A percentile compares a stretch with the other conserved stretches of the same genome.
Conservation (phyloP, 352 stramenopile species). For the Phytophthora chlamydospora region DNA sequence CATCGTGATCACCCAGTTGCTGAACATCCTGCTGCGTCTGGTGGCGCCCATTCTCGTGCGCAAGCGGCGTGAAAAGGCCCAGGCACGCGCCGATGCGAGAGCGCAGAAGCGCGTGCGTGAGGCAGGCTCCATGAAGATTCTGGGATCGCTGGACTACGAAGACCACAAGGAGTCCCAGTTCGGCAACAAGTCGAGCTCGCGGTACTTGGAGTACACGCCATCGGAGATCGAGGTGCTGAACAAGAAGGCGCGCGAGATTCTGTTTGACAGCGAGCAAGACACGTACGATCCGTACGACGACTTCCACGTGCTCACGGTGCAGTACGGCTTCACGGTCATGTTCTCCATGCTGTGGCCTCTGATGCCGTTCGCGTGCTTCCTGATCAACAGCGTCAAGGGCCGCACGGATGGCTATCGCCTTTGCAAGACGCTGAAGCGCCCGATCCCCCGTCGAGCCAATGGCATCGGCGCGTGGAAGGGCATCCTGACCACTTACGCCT, state of each 20-base stretch:
- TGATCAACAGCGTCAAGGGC: conserved; percentile 76
- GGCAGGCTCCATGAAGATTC: conserved; percentile 80
- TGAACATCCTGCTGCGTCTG: conserved; percentile 81
- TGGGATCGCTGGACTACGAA: conserved; percentile 82
- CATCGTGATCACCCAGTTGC: conserved; percentile 82
- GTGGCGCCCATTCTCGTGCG: conserved; percentile 74
- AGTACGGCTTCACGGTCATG: conserved; percentile 82
- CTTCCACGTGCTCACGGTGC: conserved; percentile 73
- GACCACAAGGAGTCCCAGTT: conserved; percentile 75
- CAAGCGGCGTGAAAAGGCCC: conserved; percentile 63
- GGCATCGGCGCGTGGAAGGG: conserved; percentile 78
- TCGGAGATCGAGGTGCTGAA: conserved; percentile 72
- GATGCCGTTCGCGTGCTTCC: conserved; percentile 76
- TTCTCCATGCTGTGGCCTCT: conserved; percentile 81
- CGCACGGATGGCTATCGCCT: conserved; percentile 71
- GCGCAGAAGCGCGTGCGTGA: conserved; percentile 75
- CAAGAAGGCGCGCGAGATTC: conserved; percentile 65
- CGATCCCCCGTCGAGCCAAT: conserved; percentile 71
- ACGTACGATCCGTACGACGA: conserved; percentile 82
- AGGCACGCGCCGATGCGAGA: conserved; percentile 60
- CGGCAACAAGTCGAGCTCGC: conserved; percentile 68
- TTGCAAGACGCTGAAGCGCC: conserved; percentile 73
- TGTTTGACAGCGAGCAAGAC: conserved; percentile 78
- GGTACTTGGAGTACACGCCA: conserved; percentile 69
- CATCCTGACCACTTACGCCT: conserved; percentile 63